Percentiles rank a stretch among this genome's conserved stretches.
These are phyloP conservation scores for Colletotrichum costaricense DNA, from an alignment of 2,329 filamentous ascomycete genomes.

Conservation along the genomic window DNA sequence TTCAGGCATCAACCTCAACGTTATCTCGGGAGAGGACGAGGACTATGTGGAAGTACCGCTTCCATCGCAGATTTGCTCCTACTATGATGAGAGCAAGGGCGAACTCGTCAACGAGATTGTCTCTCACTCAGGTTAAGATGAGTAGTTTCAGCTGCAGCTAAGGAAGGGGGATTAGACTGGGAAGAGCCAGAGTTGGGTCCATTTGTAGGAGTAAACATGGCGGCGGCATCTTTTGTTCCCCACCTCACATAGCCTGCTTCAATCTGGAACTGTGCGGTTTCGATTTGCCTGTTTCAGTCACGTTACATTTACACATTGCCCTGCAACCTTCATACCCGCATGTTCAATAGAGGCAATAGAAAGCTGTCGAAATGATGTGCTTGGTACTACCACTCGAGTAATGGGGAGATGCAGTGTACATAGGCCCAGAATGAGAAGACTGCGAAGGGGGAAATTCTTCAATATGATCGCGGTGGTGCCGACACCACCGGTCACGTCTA, in stretches of 20 bases:
- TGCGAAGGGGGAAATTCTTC: not conserved
- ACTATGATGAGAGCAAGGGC: conserved; percentile 76
- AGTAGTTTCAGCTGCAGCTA: not conserved
- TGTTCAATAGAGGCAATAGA: not conserved
- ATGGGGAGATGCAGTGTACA: not conserved
- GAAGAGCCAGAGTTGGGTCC: not conserved
- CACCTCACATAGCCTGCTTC: not conserved
- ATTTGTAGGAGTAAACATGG: not conserved
- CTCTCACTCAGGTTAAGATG: conserved; percentile 80
- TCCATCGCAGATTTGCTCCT: conserved; percentile 88
- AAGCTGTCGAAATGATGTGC: not conserved
- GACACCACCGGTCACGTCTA: conserved; percentile 17
- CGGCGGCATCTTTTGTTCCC: not conserved
- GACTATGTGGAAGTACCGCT: conserved; percentile 90
- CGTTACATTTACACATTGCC: not conserved
- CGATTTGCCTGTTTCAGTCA: not conserved
- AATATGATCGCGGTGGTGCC: not conserved
- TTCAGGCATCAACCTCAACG: conserved; percentile 85
- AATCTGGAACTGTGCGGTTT: not conserved
- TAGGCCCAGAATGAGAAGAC: not conserved
- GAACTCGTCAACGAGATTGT: conserved; percentile 93
- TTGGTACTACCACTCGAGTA: not conserved
- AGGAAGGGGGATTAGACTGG: not conserved
- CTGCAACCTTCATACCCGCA: not conserved
- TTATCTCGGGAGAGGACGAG: conserved; percentile 76